Percentiles rank a stretch among this genome's conserved stretches.
These are phyloP conservation scores for Syncephalastrum racemosum DNA, from an alignment of 371 early-diverging fungal species.

Conservation along the genomic window DNA sequence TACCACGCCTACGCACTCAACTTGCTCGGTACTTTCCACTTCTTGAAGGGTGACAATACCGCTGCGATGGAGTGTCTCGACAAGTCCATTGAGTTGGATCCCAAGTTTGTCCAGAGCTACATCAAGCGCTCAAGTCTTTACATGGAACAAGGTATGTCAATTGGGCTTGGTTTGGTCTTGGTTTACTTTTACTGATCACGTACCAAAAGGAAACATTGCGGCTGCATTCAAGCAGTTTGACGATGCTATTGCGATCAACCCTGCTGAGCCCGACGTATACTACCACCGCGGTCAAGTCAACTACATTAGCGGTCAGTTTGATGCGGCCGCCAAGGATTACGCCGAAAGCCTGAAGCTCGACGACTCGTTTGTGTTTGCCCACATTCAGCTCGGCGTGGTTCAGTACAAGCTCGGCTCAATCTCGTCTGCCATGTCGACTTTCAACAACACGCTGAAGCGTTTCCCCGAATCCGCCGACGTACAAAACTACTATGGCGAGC, in stretches of 20 bases:
- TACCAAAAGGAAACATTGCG: slow-evolving; percentile 53
- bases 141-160: slow-evolving; percentile 72
- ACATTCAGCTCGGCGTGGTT: slow-evolving; percentile 94
- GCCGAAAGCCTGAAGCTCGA: slow-evolving; percentile 79
- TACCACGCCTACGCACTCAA: slow-evolving; percentile 72
- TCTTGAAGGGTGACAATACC: slow-evolving; percentile 83
- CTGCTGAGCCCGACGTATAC: slow-evolving; percentile 76
- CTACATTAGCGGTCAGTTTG: slow-evolving; percentile 78
- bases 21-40: slow-evolving; percentile 84
- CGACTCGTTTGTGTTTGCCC: slow-evolving; percentile 82
- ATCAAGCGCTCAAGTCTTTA: slow-evolving; percentile 88
- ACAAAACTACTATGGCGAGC: slow-evolving; percentile 96
- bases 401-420: slow-evolving; percentile 88
- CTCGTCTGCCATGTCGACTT: slow-evolving; percentile 70
- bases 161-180: too few relatives aligned
- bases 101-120: slow-evolving; percentile 77
- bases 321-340: slow-evolving; percentile 85
- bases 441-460: slow-evolving; percentile 75
- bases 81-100: slow-evolving; percentile 77
- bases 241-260: slow-evolving; percentile 63
- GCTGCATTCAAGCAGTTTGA: slow-evolving; percentile 70
- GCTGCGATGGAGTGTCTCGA: slow-evolving; percentile 76
- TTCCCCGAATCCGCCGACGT: slow-evolving; percentile 88
- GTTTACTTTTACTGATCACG: not conserved
- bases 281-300: slow-evolving; percentile 71